Evolutionary conservation across 1,284 basidiomycete species (phyloP), one percentile per base, ranked within the genome.

Genomic region (Prillingera fragicola): DNA sequence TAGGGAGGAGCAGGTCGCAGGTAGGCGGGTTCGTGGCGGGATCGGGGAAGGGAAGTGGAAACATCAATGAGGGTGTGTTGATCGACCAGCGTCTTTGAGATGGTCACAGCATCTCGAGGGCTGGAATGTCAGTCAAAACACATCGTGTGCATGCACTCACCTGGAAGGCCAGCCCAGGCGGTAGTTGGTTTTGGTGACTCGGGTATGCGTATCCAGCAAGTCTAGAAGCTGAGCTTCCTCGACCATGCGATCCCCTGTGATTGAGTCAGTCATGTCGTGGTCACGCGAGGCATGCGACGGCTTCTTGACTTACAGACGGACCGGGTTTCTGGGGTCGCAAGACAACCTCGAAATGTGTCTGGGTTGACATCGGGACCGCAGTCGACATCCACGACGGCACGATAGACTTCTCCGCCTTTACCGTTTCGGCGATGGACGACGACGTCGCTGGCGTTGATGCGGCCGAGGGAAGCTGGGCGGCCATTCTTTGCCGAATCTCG

Each of bases 101-200:
- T 92, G 10, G 87, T 90, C 26, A 95, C 84, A n/a, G 88, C 81
- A 62, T 95, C 91, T 55, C 91, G 77, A 7, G 91, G 87, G 57
- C 87, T 95, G 57, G 43, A 12, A 50, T 40, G 40, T 19, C 56
- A 55, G 55, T 40, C 37, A 45, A 35, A 12, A 29, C 31, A 12
- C 19, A 23, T 3, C 3, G 10, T 13, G 25, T 18, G 15, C 9
- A 9, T 6, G 10, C 22, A 77, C 85, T 65, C 63, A 91, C 87
- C 85, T 94, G 43, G 89, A 90, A 45, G 94, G 94, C 94, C 94
- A 97, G 2, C 94, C 95, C 8, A 97, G 73, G 6, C 83, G 82
- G 66, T 88, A 97, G 58, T 89, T 86, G 1, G 90, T 92, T 74
- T 86, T 89, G 39, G 80, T 79, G 57, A 97, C 84, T 49, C 87